A percentile compares a stretch with the other conserved stretches of the same genome.
phyloP scores from a whole-genome alignment of 225 moss, liverwort and hornwort genomes.

The Antitrichia curtipendula region DNA sequence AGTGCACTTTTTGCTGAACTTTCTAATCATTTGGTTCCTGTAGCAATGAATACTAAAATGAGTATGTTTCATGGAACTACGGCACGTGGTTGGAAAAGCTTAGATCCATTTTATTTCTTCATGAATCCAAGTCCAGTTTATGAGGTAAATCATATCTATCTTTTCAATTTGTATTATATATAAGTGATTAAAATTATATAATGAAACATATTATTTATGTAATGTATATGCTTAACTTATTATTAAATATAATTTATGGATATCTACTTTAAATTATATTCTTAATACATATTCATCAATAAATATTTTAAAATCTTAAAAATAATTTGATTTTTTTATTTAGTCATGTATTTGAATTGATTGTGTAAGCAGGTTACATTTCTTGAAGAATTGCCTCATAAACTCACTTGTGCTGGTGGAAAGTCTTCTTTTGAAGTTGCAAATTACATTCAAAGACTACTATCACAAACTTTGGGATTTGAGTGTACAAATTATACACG shows the following conservation, averaged over 20 bases:
- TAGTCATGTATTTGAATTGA: not conserved
- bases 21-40: conserved; percentile 53
- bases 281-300: not conserved
- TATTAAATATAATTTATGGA: not conserved
- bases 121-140: conserved; percentile 56
- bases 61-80: conserved; percentile 63
- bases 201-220: not conserved
- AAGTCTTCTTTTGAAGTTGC: conserved; percentile 56
- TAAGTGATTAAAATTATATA: not conserved
- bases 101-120: conserved; percentile 66
- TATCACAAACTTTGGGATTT: conserved; percentile 44
- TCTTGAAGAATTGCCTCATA: conserved; percentile 32
- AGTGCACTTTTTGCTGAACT: conserved; percentile 67
- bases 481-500: conserved; percentile 57
- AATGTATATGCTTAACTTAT: not conserved
- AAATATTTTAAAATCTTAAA: not conserved
- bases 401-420: conserved; percentile 48
- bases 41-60: conserved; percentile 46
- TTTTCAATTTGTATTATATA: not conserved
- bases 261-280: not conserved
- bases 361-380: conserved; percentile 18
- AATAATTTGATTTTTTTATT: not conserved
- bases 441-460: conserved; percentile 44
- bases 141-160: conserved; percentile 1
- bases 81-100: conserved; percentile 48